Conservation (phyloP, 768 basidiomycete species). For the Xerocomus spinulosus region DNA sequence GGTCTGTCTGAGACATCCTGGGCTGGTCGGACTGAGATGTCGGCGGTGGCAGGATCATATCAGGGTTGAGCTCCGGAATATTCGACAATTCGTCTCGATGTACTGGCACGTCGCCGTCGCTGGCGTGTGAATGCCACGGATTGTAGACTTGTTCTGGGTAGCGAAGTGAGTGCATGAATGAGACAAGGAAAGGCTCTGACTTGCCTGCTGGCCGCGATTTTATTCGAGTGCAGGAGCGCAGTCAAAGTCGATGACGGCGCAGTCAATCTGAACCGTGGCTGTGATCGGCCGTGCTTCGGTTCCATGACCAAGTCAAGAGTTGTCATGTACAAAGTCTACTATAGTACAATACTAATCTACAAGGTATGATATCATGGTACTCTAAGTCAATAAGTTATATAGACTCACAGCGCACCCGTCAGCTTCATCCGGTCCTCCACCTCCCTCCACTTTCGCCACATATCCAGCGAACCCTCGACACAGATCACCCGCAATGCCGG, state of each 20-base stretch:
- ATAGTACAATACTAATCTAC: no score
- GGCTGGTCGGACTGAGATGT: neutral
- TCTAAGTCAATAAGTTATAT: no score
- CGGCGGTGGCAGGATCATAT: conserved; percentile 18
- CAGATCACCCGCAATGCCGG: conserved; percentile 23
- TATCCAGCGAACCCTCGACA: conserved; percentile 25
- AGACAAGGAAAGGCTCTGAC: neutral
- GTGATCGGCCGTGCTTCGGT: conserved; percentile 3
- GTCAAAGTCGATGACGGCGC: neutral
- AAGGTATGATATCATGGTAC: no score
- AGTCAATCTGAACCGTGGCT: conserved; percentile 6
- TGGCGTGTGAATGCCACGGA: conserved; percentile 2
- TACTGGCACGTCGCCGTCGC: neutral
- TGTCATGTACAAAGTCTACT: no score
- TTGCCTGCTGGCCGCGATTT: conserved; percentile 1
- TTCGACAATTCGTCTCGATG: neutral
- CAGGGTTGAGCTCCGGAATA: neutral
- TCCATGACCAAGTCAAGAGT: no score
- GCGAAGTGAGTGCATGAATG: conserved; percentile 4
- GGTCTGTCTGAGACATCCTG: conserved; percentile 28
- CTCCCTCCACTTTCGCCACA: conserved; percentile 28
- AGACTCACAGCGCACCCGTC: neutral
- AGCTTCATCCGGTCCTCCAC: conserved; percentile 22
- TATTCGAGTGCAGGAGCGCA: no score
- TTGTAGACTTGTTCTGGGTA: conserved; percentile 6